Conservation (phyloP, 2,329 filamentous ascomycete genomes). For the Phaeosphaeria sp. region DNA sequence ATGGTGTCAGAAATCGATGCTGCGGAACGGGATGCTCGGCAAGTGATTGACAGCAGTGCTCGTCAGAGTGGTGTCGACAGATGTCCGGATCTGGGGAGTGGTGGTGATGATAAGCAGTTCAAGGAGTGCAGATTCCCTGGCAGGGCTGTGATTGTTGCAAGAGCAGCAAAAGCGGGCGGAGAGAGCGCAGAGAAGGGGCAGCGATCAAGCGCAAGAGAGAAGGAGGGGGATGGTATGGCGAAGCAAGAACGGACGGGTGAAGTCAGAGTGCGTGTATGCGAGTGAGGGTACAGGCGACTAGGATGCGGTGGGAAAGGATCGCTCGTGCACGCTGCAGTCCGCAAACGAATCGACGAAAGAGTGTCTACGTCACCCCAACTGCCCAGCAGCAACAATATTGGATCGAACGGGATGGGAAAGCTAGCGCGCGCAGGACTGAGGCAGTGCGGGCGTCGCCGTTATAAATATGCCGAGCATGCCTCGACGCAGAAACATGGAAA, state of each 20-base stretch:
- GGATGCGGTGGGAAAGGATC: slow-evolving; percentile 32
- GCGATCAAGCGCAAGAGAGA: slow-evolving; percentile 39
- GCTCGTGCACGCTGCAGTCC: slow-evolving; percentile 21
- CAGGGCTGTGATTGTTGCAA: slow-evolving; percentile 31
- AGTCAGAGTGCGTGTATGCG: slow-evolving; percentile 18
- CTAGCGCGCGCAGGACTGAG: slow-evolving; percentile 10
- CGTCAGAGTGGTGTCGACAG: slow-evolving; percentile 17
- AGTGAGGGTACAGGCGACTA: slow-evolving; percentile 26
- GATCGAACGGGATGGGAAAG: slow-evolving; percentile 7
- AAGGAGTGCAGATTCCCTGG: slow-evolving; percentile 49
- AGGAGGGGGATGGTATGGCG: slow-evolving; percentile 13
- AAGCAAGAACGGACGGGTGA: slow-evolving; percentile 21
- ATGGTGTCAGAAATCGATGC: slow-evolving; percentile 41
- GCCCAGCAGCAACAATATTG: slow-evolving; percentile 7
- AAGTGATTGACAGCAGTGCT: slow-evolving; percentile 35
- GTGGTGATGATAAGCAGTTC: slow-evolving; percentile 43
- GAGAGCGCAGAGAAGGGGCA: slow-evolving; percentile 47
- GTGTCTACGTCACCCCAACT: slow-evolving; percentile 34
- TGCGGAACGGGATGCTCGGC: slow-evolving; percentile 33
- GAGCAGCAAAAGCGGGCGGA: slow-evolving; percentile 40
- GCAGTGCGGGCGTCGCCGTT: slow-evolving; percentile 9
- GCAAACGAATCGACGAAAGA: slow-evolving; percentile 32
- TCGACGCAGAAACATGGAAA: neutral
- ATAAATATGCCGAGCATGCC: slow-evolving; percentile 12
- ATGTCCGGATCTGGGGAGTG: slow-evolving; percentile 23